Evolutionary conservation across 2,329 filamentous ascomycete genomes (phyloP).

Genomic region (Botrytis hyacinthi): DNA sequence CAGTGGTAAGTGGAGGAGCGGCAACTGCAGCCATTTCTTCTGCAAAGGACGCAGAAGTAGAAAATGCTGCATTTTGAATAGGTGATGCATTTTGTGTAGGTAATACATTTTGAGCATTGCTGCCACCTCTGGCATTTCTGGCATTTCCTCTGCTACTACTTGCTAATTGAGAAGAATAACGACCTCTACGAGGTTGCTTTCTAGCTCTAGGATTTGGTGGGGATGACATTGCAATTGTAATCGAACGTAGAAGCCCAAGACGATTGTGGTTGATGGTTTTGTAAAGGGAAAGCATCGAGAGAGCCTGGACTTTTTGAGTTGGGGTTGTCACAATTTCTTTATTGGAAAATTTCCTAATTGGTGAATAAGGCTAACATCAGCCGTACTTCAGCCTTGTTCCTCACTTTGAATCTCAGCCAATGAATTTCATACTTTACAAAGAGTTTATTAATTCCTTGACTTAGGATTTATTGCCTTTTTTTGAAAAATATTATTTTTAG

Average conservation of each 20-base stretch:
- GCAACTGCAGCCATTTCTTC: conserved; percentile 29
- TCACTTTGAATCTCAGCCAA: not conserved
- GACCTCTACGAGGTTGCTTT: conserved; percentile 13
- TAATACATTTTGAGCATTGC: not conserved
- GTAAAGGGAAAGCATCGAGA: not conserved
- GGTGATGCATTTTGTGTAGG: not conserved
- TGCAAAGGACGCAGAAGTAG: conserved; percentile 11
- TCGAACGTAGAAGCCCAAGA: not conserved
- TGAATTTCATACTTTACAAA: not conserved
- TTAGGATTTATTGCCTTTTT: not conserved
- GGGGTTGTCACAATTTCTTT: not conserved
- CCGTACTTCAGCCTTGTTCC: conserved; percentile 3
- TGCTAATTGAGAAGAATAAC: conserved; percentile 8
- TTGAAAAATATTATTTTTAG: not conserved
- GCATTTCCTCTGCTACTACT: not conserved
- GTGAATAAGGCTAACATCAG: conserved; percentile 1
- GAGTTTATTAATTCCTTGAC: not conserved
- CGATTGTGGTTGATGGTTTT: conserved; percentile 9
- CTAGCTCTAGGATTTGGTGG: conserved; percentile 9
- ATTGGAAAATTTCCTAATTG: not conserved
- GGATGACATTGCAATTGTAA: conserved; percentile 9
- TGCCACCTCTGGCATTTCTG: not conserved
- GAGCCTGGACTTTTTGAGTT: not conserved
- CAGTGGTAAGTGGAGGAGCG: conserved; percentile 41
- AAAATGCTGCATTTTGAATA: conserved; percentile 1